These are phyloP conservation scores for Ascocoryne sarcoides DNA, from an alignment of 2,329 filamentous ascomycete species.

Conservation along the genomic window DNA sequence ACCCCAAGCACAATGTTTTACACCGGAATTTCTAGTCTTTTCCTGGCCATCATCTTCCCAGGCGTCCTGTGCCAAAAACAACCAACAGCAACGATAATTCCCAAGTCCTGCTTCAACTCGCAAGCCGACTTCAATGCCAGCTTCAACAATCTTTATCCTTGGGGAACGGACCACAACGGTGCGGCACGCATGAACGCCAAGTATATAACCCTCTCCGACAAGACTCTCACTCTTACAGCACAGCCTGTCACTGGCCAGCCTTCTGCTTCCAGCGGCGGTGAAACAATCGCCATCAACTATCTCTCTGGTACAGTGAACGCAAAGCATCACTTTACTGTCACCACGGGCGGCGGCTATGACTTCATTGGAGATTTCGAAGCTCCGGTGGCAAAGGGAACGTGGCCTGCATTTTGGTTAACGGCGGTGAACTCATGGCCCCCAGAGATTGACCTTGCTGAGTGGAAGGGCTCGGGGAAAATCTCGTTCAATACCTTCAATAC, in stretches of 20 bases:
- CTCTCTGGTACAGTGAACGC: constrained; percentile 36
- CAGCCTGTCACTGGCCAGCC: constrained; percentile 14
- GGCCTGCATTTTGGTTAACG: constrained; percentile 53
- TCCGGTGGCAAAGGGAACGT: constrained; percentile 35
- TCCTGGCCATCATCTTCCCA: too few relatives aligned
- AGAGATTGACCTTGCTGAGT: constrained; percentile 52
- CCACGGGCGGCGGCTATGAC: constrained; percentile 31
- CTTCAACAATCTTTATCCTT: constrained; percentile 45
- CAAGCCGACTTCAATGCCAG: constrained; percentile 33
- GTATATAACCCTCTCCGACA: constrained; percentile 33
- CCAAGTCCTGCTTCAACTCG: constrained; percentile 32
- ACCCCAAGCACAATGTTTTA: too few relatives aligned
- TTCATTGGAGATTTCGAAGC: constrained; percentile 34
- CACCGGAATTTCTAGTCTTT: too few relatives aligned
- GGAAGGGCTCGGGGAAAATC: constrained; percentile 47
- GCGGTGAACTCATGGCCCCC: constrained; percentile 47
- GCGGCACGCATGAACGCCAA: constrained; percentile 43
- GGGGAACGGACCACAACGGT: constrained; percentile 50
- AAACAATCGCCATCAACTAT: constrained; percentile 37
- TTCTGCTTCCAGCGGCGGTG: constrained; percentile 24
- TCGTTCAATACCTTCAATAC: constrained; percentile 48
- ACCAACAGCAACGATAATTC: constrained; percentile 35
- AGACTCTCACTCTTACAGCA: constrained; percentile 14
- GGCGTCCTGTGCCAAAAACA: too few relatives aligned
- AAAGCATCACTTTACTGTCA: constrained; percentile 34